These are phyloP conservation scores for Yamadazyma dendronema DNA, from an alignment of 1,139 yeast genomes.

Conservation along the genomic window DNA sequence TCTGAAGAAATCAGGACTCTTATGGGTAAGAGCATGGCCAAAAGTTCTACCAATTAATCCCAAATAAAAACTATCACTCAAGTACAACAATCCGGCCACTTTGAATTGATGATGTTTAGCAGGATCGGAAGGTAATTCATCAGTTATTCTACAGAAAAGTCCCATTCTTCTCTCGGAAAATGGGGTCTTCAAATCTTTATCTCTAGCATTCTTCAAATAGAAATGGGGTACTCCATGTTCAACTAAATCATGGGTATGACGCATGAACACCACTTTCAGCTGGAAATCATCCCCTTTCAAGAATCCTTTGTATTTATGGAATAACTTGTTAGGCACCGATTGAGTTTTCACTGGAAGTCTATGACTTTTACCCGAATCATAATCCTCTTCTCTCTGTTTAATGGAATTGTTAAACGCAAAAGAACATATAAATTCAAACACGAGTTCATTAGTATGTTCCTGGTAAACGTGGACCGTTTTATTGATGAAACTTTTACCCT, in stretches of 20 bases:
- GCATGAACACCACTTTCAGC: constrained; percentile 14
- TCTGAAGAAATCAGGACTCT: constrained; percentile 29
- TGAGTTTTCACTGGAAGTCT: constrained; percentile 34
- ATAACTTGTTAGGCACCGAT: constrained; percentile 22
- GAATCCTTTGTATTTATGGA: constrained; percentile 27
- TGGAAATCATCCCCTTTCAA: constrained; percentile 20
- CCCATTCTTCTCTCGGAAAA: constrained; percentile 33
- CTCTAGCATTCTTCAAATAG: constrained; percentile 18
- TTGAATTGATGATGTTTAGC: constrained; percentile 10
- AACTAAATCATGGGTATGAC: constrained; percentile 25
- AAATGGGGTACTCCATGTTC: constrained; percentile 28
- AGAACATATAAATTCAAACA: constrained; percentile 31
- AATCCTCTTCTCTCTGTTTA: constrained; percentile 12
- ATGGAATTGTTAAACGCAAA: constrained; percentile 31
- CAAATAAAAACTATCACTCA: constrained; percentile 35
- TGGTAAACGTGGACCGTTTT: constrained; percentile 30
- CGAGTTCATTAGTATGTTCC: constrained; percentile 24
- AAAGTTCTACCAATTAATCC: constrained; percentile 25
- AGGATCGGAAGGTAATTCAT: constrained; percentile 16
- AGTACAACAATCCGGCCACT: constrained; percentile 25
- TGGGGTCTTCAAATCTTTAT: constrained; percentile 9
- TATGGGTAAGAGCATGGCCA: constrained; percentile 21
- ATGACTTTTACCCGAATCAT: constrained; percentile 15
- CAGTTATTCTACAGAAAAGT: constrained; percentile 30
- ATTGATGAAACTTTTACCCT: constrained; percentile 33